A percentile compares a stretch with the other conserved stretches of the same genome.
Evolutionary conservation across 192 early-diverging fungal species (phyloP).

Genomic region (Lobulomyces angularis): DNA sequence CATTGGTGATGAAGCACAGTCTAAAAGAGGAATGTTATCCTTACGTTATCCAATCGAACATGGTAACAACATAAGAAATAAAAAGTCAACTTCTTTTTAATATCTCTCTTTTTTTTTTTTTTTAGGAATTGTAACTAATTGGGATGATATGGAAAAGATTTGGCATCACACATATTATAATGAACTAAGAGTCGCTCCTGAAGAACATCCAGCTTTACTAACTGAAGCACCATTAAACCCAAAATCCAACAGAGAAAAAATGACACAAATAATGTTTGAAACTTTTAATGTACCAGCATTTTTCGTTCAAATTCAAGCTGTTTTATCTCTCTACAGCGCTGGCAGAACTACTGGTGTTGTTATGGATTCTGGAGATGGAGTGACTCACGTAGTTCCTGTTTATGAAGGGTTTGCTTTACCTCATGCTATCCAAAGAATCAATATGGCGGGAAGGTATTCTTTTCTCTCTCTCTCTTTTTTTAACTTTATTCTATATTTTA

Average conservation of each 20-base stretch:
- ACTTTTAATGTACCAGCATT: slow-evolving; percentile 73
- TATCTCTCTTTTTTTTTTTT: too few relatives aligned
- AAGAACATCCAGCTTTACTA: slow-evolving; percentile 74
- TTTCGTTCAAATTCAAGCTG: slow-evolving; percentile 76
- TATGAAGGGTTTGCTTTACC: slow-evolving; percentile 61
- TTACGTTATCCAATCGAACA: slow-evolving; percentile 80
- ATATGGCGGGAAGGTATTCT: background rate
- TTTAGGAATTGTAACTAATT: too few relatives aligned
- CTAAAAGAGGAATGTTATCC: slow-evolving; percentile 75
- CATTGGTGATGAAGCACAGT: slow-evolving; percentile 81
- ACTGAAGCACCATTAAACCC: slow-evolving; percentile 80
- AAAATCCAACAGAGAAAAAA: slow-evolving; percentile 80
- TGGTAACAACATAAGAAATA: slow-evolving; percentile 85
- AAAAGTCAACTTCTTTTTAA: too few relatives aligned
- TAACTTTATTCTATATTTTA: too few relatives aligned
- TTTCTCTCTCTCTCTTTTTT: background rate
- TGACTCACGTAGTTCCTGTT: slow-evolving; percentile 73
- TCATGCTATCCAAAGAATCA: background rate
- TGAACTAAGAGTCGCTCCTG: slow-evolving; percentile 72
- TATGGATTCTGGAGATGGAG: slow-evolving; percentile 77
- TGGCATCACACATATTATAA: slow-evolving; percentile 82
- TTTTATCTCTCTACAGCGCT: slow-evolving; percentile 70
- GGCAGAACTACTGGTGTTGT: slow-evolving; percentile 82
- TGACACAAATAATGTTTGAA: slow-evolving; percentile 86
- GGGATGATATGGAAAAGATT: slow-evolving; percentile 86